These are phyloP conservation scores for Microcos paniculata DNA, from an alignment of 345 rosid species.

Conservation along the genomic window DNA sequence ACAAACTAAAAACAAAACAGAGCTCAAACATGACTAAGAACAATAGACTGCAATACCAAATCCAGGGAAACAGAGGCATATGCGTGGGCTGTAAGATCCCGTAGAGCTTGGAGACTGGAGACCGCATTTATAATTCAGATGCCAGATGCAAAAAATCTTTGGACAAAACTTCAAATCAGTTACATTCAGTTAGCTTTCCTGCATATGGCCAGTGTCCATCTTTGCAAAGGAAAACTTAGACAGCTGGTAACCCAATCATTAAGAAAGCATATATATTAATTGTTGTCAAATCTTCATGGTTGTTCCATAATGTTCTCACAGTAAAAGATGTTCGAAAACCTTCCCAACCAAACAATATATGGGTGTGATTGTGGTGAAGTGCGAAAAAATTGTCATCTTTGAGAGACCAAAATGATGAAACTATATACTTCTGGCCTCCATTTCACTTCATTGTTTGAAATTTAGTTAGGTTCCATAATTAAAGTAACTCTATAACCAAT, in stretches of 20 bases:
- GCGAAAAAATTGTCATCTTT: not conserved
- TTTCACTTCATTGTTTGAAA: not conserved
- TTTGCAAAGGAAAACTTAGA: not conserved
- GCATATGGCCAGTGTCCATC: not conserved
- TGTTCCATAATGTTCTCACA: constrained; percentile 1
- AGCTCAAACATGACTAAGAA: not conserved
- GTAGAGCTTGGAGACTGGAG: constrained; percentile 1
- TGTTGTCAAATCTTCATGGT: not conserved
- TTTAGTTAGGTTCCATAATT: not conserved
- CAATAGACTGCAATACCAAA: not conserved
- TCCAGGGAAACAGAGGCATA: not conserved
- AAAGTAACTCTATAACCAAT: not conserved
- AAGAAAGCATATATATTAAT: not conserved
- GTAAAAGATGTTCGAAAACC: not conserved
- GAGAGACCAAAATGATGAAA: not conserved
- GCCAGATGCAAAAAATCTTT: no score
- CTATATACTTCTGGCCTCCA: not conserved
- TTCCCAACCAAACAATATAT: not conserved
- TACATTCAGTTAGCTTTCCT: not conserved
- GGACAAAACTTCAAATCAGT: not conserved
- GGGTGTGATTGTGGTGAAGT: not conserved
- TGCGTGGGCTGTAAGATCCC: not conserved
- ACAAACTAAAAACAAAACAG: not conserved
- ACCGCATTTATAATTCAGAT: not conserved
- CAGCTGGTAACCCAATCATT: not conserved